Percentiles rank a stretch among this genome's conserved stretches.
Conservation (phyloP, 345 rosid species). For the Eucalyptus sp. region DNA sequence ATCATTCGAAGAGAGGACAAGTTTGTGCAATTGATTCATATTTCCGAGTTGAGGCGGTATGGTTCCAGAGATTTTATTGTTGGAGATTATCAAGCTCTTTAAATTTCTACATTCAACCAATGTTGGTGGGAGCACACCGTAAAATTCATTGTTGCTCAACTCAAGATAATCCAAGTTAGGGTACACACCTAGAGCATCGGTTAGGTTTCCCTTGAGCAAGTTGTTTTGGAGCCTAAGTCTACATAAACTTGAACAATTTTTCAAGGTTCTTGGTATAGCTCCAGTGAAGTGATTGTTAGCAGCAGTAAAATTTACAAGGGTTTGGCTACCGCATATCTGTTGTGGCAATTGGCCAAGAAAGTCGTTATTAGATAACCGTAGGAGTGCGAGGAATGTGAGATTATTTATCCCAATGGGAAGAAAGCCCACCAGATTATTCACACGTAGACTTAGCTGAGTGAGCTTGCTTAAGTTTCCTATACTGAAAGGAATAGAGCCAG, state of each 20-base stretch:
- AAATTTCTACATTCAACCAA: not conserved
- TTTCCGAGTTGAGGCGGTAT: not conserved
- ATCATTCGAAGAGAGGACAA: not conserved
- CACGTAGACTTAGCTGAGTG: not conserved
- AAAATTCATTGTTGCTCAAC: not conserved
- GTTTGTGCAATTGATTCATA: not conserved
- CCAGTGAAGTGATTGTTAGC: not conserved
- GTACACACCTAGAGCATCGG: not conserved
- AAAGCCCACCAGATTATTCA: not conserved
- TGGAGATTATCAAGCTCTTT: not conserved
- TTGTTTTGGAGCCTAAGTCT: not conserved
- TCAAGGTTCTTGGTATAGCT: not conserved
- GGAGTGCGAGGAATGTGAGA: not conserved
- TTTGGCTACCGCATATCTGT: not conserved
- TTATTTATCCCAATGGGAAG: not conserved
- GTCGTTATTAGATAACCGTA: not conserved
- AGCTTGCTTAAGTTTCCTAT: not conserved
- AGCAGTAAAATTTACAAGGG: not conserved
- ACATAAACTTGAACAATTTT: not conserved
- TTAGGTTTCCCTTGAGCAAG: not conserved
- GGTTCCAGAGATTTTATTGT: not conserved
- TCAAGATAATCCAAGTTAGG: not conserved
- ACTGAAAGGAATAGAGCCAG: not conserved
- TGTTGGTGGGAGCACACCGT: not conserved
- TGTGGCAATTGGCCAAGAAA: not conserved